A percentile compares a stretch with the other conserved stretches of the same genome.
Evolutionary conservation across 2,329 filamentous ascomycete species (phyloP).

Genomic region (Penicillium psychrosexuale): DNA sequence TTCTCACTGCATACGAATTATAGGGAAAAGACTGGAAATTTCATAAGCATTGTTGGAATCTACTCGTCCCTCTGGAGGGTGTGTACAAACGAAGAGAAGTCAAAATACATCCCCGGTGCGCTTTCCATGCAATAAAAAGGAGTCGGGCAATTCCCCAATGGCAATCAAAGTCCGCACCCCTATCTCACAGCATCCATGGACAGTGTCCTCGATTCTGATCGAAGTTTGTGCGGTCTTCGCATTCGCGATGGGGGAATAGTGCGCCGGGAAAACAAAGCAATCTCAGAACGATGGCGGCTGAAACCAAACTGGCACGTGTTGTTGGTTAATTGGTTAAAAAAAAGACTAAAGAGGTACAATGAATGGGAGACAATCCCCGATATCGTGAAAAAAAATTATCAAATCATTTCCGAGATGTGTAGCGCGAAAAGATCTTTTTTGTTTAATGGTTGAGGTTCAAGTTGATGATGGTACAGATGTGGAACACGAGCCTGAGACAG

Average conservation of each 20-base stretch:
- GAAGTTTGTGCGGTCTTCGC: constrained; percentile 8
- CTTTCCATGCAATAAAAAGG: constrained; percentile 31
- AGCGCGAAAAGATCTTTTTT: constrained; percentile 39
- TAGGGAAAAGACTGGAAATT: neutral
- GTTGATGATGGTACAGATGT: constrained; percentile 41
- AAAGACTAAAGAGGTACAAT: constrained; percentile 34
- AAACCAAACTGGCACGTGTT: constrained; percentile 18
- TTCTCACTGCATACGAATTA: neutral
- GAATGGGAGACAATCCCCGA: constrained; percentile 28
- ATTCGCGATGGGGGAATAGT: neutral
- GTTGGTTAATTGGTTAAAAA: constrained; percentile 6
- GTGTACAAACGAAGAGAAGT: constrained; percentile 34
- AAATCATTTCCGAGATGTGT: constrained; percentile 39
- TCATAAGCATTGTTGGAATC: constrained; percentile 23
- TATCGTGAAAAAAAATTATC: constrained; percentile 36
- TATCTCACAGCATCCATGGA: neutral
- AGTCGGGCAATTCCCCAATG: constrained; percentile 5
- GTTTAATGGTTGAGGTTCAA: constrained; percentile 27
- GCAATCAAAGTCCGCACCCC: neutral
- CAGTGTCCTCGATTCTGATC: constrained; percentile 15
- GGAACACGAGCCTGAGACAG: constrained; percentile 24
- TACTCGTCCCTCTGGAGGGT: constrained; percentile 21
- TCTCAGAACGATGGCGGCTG: constrained; percentile 29
- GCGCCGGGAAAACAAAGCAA: constrained; percentile 25
- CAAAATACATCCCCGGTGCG: constrained; percentile 24